Conservation (phyloP, 2,329 filamentous ascomycete genomes). For the Colletotrichum nymphaeae region DNA sequence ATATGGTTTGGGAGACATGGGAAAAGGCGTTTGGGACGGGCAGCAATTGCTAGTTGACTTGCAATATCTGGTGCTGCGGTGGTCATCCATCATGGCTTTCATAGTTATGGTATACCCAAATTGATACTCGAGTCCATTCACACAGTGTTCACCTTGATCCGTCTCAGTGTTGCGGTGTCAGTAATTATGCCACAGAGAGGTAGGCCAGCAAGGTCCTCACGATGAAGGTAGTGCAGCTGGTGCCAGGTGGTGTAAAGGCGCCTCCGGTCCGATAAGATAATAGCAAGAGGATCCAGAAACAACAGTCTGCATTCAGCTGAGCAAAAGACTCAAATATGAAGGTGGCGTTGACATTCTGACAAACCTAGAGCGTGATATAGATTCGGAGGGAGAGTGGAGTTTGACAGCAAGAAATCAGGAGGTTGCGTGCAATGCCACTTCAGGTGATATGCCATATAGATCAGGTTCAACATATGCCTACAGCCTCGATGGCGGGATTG, state of each 20-base stretch:
- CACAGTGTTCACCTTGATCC: too few species aligned
- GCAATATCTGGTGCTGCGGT: not conserved
- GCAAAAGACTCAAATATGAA: conserved; percentile 11
- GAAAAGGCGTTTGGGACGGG: conserved; percentile 21
- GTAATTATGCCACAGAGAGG: not conserved
- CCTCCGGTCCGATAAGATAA: not conserved
- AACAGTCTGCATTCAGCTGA: conserved; percentile 27
- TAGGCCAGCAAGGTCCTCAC: not conserved
- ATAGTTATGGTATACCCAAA: conserved; percentile 26
- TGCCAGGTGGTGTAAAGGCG: not conserved
- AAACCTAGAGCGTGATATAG: not conserved
- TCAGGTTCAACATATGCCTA: too few species aligned
- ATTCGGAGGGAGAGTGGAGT: not conserved
- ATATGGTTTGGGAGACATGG: not conserved
- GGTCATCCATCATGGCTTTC: not conserved
- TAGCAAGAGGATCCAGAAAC: not conserved
- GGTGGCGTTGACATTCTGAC: conserved; percentile 11
- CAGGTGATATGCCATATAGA: not conserved
- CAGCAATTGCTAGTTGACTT: not conserved
- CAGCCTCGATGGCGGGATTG: not conserved
- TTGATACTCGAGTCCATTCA: not conserved
- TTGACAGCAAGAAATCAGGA: not conserved
- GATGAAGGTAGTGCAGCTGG: not conserved
- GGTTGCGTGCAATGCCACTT: not conserved
- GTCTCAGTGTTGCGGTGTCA: too few species aligned